Evolutionary conservation across 768 basidiomycete genomes (phyloP), one percentile per base, ranked within the genome.

Genomic region (Trametes meyenii): DNA sequence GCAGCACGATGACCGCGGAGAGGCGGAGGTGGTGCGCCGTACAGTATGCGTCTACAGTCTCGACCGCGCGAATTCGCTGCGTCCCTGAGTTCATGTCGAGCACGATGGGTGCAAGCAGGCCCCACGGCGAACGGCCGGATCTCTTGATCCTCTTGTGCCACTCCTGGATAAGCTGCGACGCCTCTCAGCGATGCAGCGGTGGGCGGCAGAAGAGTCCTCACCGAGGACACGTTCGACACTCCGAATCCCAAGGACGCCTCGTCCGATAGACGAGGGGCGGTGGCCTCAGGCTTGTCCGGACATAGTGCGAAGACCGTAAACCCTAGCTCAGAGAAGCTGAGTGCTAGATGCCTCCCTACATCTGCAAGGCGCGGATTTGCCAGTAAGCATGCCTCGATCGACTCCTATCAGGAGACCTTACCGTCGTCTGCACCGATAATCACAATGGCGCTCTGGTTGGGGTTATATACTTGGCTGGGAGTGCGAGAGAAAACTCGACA

Each of bases 111-210:
- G 73, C 72, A 11, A 75, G 62, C 33, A 73, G 56, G 39, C 74
- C 73, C 73, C 73, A 74, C 3, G 70, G 54, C 17, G 58, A 39
- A 23, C 64, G 60, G 44, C 69, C 64, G 16, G 69, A 69, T 52
- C 67, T 63, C 60, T 72, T 71, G 43, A 72, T 74, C 61, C 65
- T 65, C 55, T 68, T 68, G 60, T 75, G 74, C 74, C 73, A 75
- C 23, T 65, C 67, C 61, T 74, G 73, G 12, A 73, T 69, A 45
- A 75, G 70, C 73, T 73, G 60, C 33, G 45, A 19, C 16, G n/a
- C 33, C 11, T 39, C 35, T 58, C 49, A 58, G 21, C 14, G 23
- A n/a, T 21, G 26, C 14, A 23, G 19, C 36, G 23, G 26, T 29
- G 50, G 57, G 21, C 17, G 19, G 33, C 10, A 35, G n/a, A 21